These are phyloP conservation scores for Isoetes engelmannii DNA, from an alignment of 83 land plant species.

Conservation along the genomic window DNA sequence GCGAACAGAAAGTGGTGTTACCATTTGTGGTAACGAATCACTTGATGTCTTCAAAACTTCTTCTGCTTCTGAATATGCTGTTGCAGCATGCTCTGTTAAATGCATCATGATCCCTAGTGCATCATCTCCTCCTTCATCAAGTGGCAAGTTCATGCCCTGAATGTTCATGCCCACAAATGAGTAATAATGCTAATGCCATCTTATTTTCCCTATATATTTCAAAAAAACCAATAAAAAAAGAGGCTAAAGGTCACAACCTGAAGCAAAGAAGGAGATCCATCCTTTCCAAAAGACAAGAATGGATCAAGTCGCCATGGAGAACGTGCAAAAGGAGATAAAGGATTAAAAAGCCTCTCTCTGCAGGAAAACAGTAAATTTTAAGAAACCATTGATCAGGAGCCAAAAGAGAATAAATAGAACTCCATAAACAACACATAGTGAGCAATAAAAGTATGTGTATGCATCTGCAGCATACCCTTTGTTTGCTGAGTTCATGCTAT, in stretches of 20 bases:
- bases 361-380: not conserved
- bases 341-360: constrained; percentile 12
- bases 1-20: not conserved
- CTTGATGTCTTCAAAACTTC: constrained; percentile 44
- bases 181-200: not conserved
- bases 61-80: constrained; percentile 51
- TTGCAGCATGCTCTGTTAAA: constrained; percentile 62
- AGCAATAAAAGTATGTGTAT: no score
- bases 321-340: constrained; percentile 7
- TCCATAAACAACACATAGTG: not conserved
- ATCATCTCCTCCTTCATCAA: constrained; percentile 57
- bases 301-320: constrained; percentile 27
- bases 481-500: not conserved
- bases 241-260: constrained; percentile 13
- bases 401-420: not conserved
- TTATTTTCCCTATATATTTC: not conserved
- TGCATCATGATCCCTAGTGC: constrained; percentile 79
- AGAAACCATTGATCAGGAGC: not conserved
- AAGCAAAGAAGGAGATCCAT: constrained; percentile 23
- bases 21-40: constrained; percentile 16
- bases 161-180: not conserved
- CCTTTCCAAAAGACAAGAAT: constrained; percentile 22
- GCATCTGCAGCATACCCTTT: not conserved
- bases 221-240: not conserved
- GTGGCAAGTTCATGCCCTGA: constrained; percentile 55